Evolutionary conservation across 2,329 filamentous ascomycete genomes (phyloP).

Genomic region (Dothideomycetes sp.): DNA sequence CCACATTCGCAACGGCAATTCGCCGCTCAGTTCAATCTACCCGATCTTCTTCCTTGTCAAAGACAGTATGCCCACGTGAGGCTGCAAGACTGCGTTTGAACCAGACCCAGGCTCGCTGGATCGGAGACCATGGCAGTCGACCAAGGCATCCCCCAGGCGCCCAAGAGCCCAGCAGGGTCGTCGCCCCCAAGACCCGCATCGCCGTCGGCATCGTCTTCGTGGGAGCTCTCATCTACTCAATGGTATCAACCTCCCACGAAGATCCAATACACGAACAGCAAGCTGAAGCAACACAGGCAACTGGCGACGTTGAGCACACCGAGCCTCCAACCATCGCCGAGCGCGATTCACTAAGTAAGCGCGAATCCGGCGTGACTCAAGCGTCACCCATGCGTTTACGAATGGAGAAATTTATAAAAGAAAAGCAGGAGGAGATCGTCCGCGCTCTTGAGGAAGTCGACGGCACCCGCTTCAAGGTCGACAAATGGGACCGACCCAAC

Average conservation of each 20-base stretch:
- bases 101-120: conserved; percentile 4
- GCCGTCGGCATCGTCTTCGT: conserved; percentile 40
- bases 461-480: conserved; percentile 67
- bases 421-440: conserved; percentile 83
- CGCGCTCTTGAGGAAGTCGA: conserved; percentile 73
- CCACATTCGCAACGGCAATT: conserved; percentile 1
- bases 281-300: conserved; percentile 16
- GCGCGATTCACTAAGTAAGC: conserved; percentile 70
- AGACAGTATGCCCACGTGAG: conserved; percentile 1
- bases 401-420: conserved; percentile 94
- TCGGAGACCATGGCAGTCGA: conserved; percentile 7
- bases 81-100: neutral
- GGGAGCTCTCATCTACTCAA: conserved; percentile 45
- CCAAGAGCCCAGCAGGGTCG: conserved; percentile 15
- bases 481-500: conserved; percentile 78
- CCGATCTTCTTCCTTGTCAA: conserved; percentile 4
- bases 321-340: conserved; percentile 69
- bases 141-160: conserved; percentile 7
- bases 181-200: conserved; percentile 31
- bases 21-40: conserved; percentile 6
- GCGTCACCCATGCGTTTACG: conserved; percentile 90
- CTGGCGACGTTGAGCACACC: conserved; percentile 29
- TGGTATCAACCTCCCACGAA: conserved; percentile 33
- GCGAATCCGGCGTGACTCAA: conserved; percentile 61
- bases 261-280: conserved; percentile 3